A percentile compares a stretch with the other conserved stretches of the same genome.
These are phyloP conservation scores for Puccinellia tenuiflora DNA, from an alignment of 176 grass and related monocot species.

Conservation along the genomic window DNA sequence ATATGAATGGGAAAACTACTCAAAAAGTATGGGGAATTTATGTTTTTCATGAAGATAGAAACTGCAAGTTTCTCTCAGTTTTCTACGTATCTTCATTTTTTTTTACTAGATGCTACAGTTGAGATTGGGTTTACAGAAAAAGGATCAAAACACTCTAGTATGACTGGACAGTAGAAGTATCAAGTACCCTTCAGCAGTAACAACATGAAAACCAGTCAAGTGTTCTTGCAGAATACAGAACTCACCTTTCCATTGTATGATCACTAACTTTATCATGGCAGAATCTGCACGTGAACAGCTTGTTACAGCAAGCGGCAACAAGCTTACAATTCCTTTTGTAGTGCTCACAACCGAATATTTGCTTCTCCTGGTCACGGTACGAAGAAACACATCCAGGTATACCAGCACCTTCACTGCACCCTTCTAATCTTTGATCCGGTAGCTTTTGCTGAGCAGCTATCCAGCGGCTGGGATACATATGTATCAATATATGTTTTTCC, in stretches of 20 bases:
- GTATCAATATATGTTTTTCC: slow-evolving; percentile 21
- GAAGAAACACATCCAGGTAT: slow-evolving; percentile 77
- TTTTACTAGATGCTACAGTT: not conserved
- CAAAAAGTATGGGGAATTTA: not conserved
- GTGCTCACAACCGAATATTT: slow-evolving; percentile 93
- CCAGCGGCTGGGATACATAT: slow-evolving; percentile 66
- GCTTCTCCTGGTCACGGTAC: slow-evolving; percentile 60
- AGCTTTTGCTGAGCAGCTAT: slow-evolving; percentile 98
- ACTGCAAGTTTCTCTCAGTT: slow-evolving; percentile 1
- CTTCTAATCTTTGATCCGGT: slow-evolving; percentile 55
- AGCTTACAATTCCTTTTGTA: slow-evolving; percentile 99
- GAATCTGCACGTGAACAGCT: slow-evolving; percentile 94
- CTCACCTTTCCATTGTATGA: slow-evolving; percentile 94
- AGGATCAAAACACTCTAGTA: not conserved
- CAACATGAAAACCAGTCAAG: not conserved
- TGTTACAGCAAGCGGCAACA: slow-evolving; percentile 90
- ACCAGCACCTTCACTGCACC: slow-evolving; percentile 35
- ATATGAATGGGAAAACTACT: not conserved
- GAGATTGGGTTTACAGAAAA: slow-evolving; percentile 1
- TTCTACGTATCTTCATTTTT: not conserved
- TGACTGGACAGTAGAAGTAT: not conserved
- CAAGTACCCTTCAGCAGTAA: slow-evolving; percentile 1
- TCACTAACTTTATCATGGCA: slow-evolving; percentile 99
- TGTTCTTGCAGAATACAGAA: slow-evolving; percentile 6
- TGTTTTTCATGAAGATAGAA: not conserved